Percentiles rank a stretch among this genome's conserved stretches.
These are phyloP conservation scores for Lachancea cidri DNA, from an alignment of 805 yeast species.

Conservation along the genomic window DNA sequence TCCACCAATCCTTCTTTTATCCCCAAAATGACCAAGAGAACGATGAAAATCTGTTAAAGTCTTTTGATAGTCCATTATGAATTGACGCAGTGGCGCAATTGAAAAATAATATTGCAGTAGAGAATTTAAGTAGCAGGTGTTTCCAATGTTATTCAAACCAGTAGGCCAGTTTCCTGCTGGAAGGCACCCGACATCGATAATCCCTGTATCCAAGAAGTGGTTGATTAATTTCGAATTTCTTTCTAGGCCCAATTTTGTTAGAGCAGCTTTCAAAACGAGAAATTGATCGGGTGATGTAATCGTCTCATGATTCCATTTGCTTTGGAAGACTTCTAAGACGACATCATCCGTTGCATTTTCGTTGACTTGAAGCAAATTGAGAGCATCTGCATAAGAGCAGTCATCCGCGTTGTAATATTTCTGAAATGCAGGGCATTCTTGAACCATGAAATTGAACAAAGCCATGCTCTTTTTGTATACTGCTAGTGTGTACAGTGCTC, in stretches of 20 bases:
- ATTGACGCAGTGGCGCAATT: constrained; percentile 70
- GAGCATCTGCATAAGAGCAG: constrained; percentile 39
- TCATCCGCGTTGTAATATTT: constrained; percentile 24
- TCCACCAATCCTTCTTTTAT: constrained; percentile 76
- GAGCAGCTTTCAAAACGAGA: constrained; percentile 50
- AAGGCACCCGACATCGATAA: constrained; percentile 51
- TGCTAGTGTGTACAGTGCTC: constrained; percentile 62
- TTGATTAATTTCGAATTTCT: constrained; percentile 51
- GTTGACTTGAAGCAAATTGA: constrained; percentile 44
- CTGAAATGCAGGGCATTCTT: constrained; percentile 28
- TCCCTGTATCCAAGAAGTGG: constrained; percentile 56
- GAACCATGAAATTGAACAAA: constrained; percentile 50
- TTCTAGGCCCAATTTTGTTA: constrained; percentile 49
- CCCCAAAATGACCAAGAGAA: constrained; percentile 26
- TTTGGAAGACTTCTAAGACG: constrained; percentile 33
- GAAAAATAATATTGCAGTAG: constrained; percentile 86
- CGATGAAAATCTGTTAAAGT: constrained; percentile 29
- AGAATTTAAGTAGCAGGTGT: constrained; percentile 92
- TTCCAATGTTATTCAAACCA: constrained; percentile 91
- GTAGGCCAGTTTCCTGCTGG: constrained; percentile 78
- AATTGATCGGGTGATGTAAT: constrained; percentile 40
- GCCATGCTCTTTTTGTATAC: constrained; percentile 49
- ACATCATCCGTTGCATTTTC: constrained; percentile 48
- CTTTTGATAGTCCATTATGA: constrained; percentile 52
- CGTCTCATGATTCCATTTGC: constrained; percentile 26